Base-by-base conservation (phyloP, 176 grass and related monocot species). In the Musa acuminata region DNA sequence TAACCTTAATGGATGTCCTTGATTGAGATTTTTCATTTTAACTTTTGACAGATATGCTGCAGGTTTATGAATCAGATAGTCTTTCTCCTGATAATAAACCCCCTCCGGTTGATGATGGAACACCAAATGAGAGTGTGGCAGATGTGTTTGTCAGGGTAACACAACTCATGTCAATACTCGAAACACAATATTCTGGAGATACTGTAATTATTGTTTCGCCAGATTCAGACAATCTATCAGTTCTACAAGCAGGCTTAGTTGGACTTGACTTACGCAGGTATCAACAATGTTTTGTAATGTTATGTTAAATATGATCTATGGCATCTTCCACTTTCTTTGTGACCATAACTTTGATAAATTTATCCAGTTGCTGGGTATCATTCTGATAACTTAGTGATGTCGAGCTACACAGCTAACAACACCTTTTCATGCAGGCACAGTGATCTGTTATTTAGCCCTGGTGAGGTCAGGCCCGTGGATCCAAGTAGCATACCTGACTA, bases 81-180 rank as follows among this genome's bases (percentile, higher is more conserved):
- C 93, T 97, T 81, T 97, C 94, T 50, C 50, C 87, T 49, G 86
- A 93, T 72, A 85, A 85, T 76, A 97, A 91, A 55, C 94, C 90
- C 8, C 94, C 94, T 72, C 90, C 90, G 48, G 90, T 90, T 58
- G 79, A 20, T 78, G 90, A 97, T 78, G 94, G 94, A 53, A 97
- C 94, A 23, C 90, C 90, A 13, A 97, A 93, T 48, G 94, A 97
- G 82, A 97, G 94, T 8, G 94, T 97, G 17, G 62, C 85, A 62
- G 94, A 97, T 1, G 94, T 97, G 27, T 93, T 97, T 75, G 94
- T 93, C 50, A 83, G 90, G 43, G 84, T 97, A 60, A 97, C 94
- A 77, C 94, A 93, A 62, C 90, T 97, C 72, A 97, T 97, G 94
- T 97, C 90, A 23, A 93, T 93, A 72, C 80, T 97, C 58, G 94